Conservation (phyloP, 495 filamentous ascomycete genomes). For the Apiosordaria backusii region DNA sequence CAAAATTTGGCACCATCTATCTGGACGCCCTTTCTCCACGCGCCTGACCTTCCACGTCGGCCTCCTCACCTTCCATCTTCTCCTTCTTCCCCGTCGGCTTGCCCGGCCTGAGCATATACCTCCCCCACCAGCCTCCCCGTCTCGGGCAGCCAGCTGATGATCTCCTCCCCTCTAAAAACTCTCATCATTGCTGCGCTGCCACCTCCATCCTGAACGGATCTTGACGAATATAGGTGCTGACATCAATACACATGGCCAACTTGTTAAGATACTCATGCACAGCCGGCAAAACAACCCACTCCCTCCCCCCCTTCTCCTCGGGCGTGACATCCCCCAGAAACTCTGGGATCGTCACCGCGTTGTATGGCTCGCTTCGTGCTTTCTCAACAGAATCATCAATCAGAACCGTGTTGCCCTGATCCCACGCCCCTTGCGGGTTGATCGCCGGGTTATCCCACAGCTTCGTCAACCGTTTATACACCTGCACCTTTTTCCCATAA, state of each 20-base stretch:
- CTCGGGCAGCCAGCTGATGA: background rate
- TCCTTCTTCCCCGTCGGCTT: too few relatives aligned
- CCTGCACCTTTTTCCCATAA: constrained; percentile 68
- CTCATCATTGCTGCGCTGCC: background rate
- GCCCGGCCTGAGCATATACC: background rate
- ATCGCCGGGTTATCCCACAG: constrained; percentile 60
- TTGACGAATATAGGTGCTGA: constrained; percentile 44
- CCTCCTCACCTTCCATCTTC: too few relatives aligned
- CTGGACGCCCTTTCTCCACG: too few relatives aligned
- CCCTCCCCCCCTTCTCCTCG: constrained; percentile 21
- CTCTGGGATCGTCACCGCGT: constrained; percentile 75
- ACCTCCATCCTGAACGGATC: constrained; percentile 32
- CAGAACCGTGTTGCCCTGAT: constrained; percentile 82
- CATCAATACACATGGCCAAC: constrained; percentile 39
- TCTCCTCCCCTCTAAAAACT: background rate
- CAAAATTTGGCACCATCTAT: too few relatives aligned
- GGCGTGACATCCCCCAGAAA: constrained; percentile 54
- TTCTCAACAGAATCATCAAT: constrained; percentile 82
- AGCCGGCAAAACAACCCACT: constrained; percentile 39
- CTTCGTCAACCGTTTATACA: constrained; percentile 76
- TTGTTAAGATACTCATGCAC: constrained; percentile 50
- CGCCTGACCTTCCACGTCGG: too few relatives aligned
- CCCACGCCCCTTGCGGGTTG: constrained; percentile 53
- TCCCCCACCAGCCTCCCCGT: background rate
- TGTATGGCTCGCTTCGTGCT: constrained; percentile 76